These are phyloP conservation scores for Tulasnella calospora DNA, from an alignment of 768 basidiomycete genomes.

Conservation along the genomic window DNA sequence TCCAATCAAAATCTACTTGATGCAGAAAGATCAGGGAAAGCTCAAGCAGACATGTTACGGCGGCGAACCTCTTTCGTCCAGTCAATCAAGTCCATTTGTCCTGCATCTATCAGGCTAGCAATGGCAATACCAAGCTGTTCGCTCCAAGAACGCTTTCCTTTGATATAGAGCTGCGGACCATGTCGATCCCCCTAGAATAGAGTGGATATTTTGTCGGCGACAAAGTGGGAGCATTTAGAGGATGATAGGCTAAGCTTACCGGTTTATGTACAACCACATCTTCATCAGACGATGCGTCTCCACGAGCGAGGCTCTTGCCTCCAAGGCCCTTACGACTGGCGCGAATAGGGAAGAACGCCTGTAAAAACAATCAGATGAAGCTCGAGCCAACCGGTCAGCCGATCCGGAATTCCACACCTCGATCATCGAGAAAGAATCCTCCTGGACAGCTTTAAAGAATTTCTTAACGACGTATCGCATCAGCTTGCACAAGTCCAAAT, in stretches of 20 bases:
- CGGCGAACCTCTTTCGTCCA: slow-evolving; percentile 75
- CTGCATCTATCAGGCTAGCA: slow-evolving; percentile 63
- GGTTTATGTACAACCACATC: not conserved
- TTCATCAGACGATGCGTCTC: not conserved
- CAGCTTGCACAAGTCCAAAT: slow-evolving; percentile 76
- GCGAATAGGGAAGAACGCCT: slow-evolving; percentile 81
- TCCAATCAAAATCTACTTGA: slow-evolving; percentile 52
- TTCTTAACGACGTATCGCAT: slow-evolving; percentile 83
- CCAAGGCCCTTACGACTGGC: not conserved
- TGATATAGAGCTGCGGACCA: slow-evolving; percentile 69
- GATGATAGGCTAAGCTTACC: not conserved
- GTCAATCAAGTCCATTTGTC: slow-evolving; percentile 58
- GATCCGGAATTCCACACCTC: slow-evolving; percentile 51
- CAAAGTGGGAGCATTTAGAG: too few relatives aligned
- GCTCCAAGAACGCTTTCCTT: slow-evolving; percentile 83
- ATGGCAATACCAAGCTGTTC: slow-evolving; percentile 87
- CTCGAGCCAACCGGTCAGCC: not conserved
- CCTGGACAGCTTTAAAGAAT: slow-evolving; percentile 88
- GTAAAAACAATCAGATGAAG: not conserved
- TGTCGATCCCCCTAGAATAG: slow-evolving; percentile 4
- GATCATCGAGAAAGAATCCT: slow-evolving; percentile 80
- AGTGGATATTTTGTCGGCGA: not conserved
- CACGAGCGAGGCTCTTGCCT: not conserved
- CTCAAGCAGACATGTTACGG: not conserved
- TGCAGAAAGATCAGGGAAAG: not conserved